Evolutionary conservation across 2,329 filamentous ascomycete species (phyloP).

Genomic region (Raffaelea ambrosiae): DNA sequence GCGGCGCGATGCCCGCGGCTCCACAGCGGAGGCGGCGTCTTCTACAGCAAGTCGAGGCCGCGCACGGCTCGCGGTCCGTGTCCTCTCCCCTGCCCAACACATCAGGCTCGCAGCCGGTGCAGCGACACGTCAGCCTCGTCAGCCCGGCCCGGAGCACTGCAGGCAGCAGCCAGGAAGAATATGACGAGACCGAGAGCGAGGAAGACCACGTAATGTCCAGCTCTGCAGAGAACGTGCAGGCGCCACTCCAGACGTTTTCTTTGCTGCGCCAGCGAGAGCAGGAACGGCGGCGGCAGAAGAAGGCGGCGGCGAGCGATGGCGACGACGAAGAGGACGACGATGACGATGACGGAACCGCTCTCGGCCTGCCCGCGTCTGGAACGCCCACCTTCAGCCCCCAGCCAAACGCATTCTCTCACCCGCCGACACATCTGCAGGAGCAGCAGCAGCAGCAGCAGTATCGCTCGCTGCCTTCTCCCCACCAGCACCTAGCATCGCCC

Average conservation of each 20-base stretch:
- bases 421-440: constrained; percentile 46
- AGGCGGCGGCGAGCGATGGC: constrained; percentile 23
- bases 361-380: constrained; percentile 51
- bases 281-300: constrained; percentile 5
- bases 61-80: neutral
- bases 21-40: constrained; percentile 47
- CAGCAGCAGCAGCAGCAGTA: constrained; percentile 37
- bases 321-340: constrained; percentile 36
- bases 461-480: constrained; percentile 40
- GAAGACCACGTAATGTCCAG: constrained; percentile 61
- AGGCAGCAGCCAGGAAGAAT: constrained; percentile 83
- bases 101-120: neutral
- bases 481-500: constrained; percentile 33
- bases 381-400: constrained; percentile 66
- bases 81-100: neutral
- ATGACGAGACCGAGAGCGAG: constrained; percentile 87
- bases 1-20: constrained; percentile 43
- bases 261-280: constrained; percentile 7
- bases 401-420: constrained; percentile 87
- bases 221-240: constrained; percentile 48
- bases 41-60: constrained; percentile 24
- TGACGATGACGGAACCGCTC: constrained; percentile 73
- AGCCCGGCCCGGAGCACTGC: constrained; percentile 26
- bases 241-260: constrained; percentile 11
- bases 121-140: constrained; percentile 25